phyloP scores from a whole-genome alignment of 2,329 filamentous ascomycete species.

The Ophiostoma populinum region DNA sequence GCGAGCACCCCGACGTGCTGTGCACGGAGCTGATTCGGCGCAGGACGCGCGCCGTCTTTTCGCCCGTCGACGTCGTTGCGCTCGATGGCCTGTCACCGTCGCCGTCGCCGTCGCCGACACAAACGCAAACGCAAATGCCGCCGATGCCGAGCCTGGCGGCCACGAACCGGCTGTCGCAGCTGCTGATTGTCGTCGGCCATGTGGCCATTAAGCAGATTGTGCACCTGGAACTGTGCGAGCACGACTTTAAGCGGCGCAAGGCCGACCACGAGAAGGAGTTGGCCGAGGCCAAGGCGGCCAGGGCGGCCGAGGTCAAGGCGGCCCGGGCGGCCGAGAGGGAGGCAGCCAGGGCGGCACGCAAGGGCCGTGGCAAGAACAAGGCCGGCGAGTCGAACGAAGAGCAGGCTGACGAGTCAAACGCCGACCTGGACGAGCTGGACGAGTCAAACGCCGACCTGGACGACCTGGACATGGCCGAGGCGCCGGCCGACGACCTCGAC shows the following conservation, averaged over 20 bases:
- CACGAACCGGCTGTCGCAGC: conserved; percentile 65
- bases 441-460: no score
- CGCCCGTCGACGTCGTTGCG: conserved; percentile 24
- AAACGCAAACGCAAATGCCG: conserved; percentile 7
- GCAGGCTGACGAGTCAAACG: no score
- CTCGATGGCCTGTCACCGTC: conserved; percentile 23
- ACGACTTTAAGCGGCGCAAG: conserved; percentile 95
- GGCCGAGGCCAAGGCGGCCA: conserved; percentile 26
- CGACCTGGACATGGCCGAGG: conserved; percentile 20
- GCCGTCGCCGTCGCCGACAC: no score
- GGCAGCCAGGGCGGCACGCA: conserved; percentile 4
- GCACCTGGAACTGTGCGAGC: conserved; percentile 89
- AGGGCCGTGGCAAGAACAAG: conserved; percentile 17
- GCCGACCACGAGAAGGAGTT: conserved; percentile 63
- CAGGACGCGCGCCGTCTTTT: conserved; percentile 70
- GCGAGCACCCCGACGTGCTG: conserved; percentile 83
- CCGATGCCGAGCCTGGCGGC: conserved; percentile 38
- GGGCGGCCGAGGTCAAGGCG: conserved; percentile 13
- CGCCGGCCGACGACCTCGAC: conserved; percentile 77
- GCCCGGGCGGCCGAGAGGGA: background rate
- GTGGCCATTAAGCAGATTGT: conserved; percentile 98
- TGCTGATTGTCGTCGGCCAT: conserved; percentile 89
- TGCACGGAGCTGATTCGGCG: conserved; percentile 81
- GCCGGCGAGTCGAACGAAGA: background rate
- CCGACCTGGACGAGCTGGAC: no score